A percentile compares a stretch with the other conserved stretches of the same genome.
Conservation (phyloP, 1,284 basidiomycete species). For the Cutaneotrichosporon cavernicola region DNA sequence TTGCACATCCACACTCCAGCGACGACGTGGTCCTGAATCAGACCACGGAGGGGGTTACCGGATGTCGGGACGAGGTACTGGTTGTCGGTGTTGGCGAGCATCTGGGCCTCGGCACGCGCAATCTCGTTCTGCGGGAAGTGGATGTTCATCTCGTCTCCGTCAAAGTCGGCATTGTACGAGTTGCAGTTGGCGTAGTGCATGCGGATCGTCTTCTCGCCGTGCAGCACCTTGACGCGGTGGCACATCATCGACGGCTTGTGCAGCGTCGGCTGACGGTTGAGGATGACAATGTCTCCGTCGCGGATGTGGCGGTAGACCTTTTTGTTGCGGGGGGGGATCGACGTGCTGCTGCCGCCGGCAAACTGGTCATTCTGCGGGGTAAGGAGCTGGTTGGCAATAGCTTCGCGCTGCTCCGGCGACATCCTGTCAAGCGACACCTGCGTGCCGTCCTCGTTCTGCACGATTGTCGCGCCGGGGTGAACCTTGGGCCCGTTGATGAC, state of each 20-base stretch:
- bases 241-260: conserved; percentile 99
- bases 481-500: conserved; percentile 88
- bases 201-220: conserved; percentile 97
- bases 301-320: conserved; percentile 94
- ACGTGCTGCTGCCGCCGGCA: conserved; percentile 55
- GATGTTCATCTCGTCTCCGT: conserved; percentile 99
- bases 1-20: conserved; percentile 99
- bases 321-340: conserved; percentile 78
- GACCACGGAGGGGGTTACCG: conserved; percentile 92
- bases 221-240: conserved; percentile 86
- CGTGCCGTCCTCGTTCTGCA: conserved; percentile 92
- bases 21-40: conserved; percentile 99
- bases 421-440: conserved; percentile 82
- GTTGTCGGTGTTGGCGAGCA: conserved; percentile 97
- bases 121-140: conserved; percentile 90
- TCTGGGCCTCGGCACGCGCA: conserved; percentile 87
- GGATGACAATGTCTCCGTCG: conserved; percentile 92
- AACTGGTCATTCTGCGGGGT: conserved; percentile 79
- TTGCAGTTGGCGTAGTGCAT: conserved; percentile 99
- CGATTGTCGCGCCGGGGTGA: conserved; percentile 91
- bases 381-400: conserved; percentile 94
- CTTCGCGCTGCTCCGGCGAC: conserved; percentile 81
- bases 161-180: conserved; percentile 99
- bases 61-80: conserved; percentile 99
- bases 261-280: conserved; percentile 97